Evolutionary conservation across 441 rosid genomes (phyloP), one percentile per base, ranked within the genome.

Genomic region (Melastoma candidum): DNA sequence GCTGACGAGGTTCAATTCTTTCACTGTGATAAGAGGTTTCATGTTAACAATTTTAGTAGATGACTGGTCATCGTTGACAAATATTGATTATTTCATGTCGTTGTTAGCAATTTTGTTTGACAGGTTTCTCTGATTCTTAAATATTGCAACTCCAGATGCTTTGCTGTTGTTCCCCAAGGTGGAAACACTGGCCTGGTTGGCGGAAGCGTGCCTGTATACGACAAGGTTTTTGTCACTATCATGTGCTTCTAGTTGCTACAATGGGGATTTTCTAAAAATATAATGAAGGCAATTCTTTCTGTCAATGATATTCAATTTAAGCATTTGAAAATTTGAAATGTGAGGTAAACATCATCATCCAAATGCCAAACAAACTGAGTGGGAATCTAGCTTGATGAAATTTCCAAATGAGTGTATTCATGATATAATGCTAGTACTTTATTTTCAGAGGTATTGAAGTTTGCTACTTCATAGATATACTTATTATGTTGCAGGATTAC

Each of bases 131-230:
- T 74, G 66, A 77, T 85, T 78, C 89, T 92, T 57, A 59, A 68
- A 48, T 79, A 88, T 57, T 92, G 95, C 67, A 83, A 88, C 73
- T 82, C 84, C 3, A 79, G 95, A 64, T 57, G 67, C 66, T 74
- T 92, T 70, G 82, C 95, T 63, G 95, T 88, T 68, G 98, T 85
- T 82, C 98, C 98, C 29, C 97, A 88, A 74, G 97, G 95, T 24
- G 98, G 97, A 66, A 88, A 92, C 59, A 88, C 95, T 43, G 87
- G 98, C 60, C 95, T 88, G 68, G 98, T 88, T 32, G 98, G 98
- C 49, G 98, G 97, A 66, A 88, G 95, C 74, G 95, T 92, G 26
- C 97, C 98, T 45, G 94, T 86, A 55, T 88, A 84, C 73, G 94
- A 92, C 44, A 97, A 92, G 98, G 98, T 92, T 64, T 17, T 61